Conservation (phyloP, 2,329 filamentous ascomycete genomes). For the Plectosphaerella plurivora region DNA sequence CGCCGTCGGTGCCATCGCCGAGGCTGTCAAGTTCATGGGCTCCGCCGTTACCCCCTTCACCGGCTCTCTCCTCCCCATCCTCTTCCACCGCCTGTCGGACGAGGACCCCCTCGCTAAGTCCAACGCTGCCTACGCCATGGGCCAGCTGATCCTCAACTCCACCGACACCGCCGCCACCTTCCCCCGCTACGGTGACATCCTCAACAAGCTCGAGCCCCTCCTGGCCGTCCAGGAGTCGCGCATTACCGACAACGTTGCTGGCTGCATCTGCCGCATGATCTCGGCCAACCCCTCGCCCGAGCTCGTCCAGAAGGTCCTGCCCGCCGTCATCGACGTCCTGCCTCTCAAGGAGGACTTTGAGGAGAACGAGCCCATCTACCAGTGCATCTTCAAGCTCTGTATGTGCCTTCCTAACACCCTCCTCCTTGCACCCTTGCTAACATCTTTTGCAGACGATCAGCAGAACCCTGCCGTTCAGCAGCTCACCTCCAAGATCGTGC, state of each 20-base stretch:
- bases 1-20: conserved; percentile 86
- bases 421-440: not conserved
- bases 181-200: conserved; percentile 71
- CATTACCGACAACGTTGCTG: conserved; percentile 87
- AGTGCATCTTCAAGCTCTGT: conserved; percentile 86
- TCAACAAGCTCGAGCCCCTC: conserved; percentile 81
- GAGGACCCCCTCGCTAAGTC: conserved; percentile 90
- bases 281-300: conserved; percentile 79
- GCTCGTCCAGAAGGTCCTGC: conserved; percentile 76
- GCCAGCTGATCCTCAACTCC: conserved; percentile 79
- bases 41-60: conserved; percentile 79
- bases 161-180: conserved; percentile 66
- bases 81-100: conserved; percentile 83
- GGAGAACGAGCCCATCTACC: conserved; percentile 91
- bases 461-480: conserved; percentile 65
- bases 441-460: conserved; percentile 48
- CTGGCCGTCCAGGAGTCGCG: conserved; percentile 73
- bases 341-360: conserved; percentile 92
- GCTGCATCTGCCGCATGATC: conserved; percentile 90
- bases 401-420: conserved; percentile 31
- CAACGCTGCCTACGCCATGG: conserved; percentile 89
- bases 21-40: conserved; percentile 83
- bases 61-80: conserved; percentile 66
- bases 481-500: conserved; percentile 65
- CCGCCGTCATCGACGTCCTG: conserved; percentile 71